Evolutionary conservation across 176 grass and related monocot species (phyloP), one percentile per base, ranked within the genome.

Genomic region (Urochloa ruziziensis): DNA sequence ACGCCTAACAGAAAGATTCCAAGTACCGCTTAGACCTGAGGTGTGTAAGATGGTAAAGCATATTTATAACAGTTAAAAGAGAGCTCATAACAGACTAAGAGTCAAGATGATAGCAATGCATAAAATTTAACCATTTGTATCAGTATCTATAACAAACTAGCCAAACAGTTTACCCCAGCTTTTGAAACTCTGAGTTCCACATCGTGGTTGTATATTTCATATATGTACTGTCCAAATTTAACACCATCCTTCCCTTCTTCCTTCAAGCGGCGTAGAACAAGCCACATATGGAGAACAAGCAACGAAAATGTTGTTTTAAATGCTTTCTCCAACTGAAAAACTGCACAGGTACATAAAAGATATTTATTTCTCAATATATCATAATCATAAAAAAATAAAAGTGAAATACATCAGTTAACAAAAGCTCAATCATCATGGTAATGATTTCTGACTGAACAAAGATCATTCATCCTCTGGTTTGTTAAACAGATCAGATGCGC

Each of bases 251-350:
- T 99, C 28, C 96, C 96, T 72, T 99, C 91, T 92, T 94, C 91
- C 79, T 92, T 99, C 73, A 90, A 92, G 49, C 96, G 89, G 75
- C 85, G 89, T 66, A 99, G 89, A 72, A 99, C 70, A 56, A 99
- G 93, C 93, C 96, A 99, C 93, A 96, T 96, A 80, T 99, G 91
- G 67, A 99, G 96, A 80, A 96, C 89, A 87, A 99, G 96, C 78
- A 99, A 86, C 3, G 93, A 92, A 94, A 96, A 96, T 70, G 96
- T 99, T 70, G 96, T 99, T 85, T 96, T 99, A 83, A 99, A 99
- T 77, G 96, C 96, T 92, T 96, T 96, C 85, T 99, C 96, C 93
- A 99, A 86, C 82, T 94, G 83, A 92, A 96, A 99, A 73, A 94
- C 96, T 99, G 91, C 83, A 86, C 90, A 79, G 48, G 44, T 29